These are phyloP conservation scores for Clarireedia homoeocarpa DNA, from an alignment of 2,329 filamentous ascomycete species.

Conservation along the genomic window DNA sequence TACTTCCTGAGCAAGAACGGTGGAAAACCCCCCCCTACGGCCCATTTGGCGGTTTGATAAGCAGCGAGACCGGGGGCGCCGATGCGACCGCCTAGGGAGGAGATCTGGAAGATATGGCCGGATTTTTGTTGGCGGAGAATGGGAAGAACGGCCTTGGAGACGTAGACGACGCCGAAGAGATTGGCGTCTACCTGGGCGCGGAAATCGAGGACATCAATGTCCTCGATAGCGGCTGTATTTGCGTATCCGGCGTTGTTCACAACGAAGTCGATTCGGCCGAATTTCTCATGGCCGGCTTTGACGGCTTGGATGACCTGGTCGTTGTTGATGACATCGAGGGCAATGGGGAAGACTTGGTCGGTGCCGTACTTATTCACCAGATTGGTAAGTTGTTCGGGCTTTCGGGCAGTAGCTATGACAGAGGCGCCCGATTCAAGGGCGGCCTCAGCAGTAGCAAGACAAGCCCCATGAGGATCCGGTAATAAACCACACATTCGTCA, in stretches of 20 bases:
- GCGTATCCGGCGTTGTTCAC: conserved; percentile 56
- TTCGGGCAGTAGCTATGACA: too few species aligned
- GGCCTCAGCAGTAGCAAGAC: too few species aligned
- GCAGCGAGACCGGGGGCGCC: conserved; percentile 30
- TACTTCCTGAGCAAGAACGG: conserved; percentile 30
- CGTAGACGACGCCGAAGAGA: conserved; percentile 48
- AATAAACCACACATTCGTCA: too few species aligned
- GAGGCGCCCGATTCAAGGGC: too few species aligned
- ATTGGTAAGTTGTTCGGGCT: too few species aligned
- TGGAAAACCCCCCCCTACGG: conserved; percentile 33
- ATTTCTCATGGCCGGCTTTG: conserved; percentile 36
- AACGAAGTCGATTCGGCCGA: conserved; percentile 50
- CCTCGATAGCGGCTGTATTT: conserved; percentile 45
- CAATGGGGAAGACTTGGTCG: too few species aligned
- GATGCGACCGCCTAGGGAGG: conserved; percentile 32
- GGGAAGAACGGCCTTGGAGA: conserved; percentile 38
- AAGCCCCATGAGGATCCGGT: too few species aligned
- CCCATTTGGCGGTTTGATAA: conserved; percentile 37
- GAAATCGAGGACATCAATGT: conserved; percentile 39
- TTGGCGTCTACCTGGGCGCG: conserved; percentile 50
- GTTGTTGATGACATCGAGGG: conserved; percentile 47
- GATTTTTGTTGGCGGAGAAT: conserved; percentile 30
- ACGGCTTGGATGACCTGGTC: conserved; percentile 30
- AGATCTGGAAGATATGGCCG: conserved; percentile 35
- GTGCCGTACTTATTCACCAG: too few species aligned